Base-by-base conservation (phyloP, 257 asterid genomes). In the Solanum pinnatisectum region DNA sequence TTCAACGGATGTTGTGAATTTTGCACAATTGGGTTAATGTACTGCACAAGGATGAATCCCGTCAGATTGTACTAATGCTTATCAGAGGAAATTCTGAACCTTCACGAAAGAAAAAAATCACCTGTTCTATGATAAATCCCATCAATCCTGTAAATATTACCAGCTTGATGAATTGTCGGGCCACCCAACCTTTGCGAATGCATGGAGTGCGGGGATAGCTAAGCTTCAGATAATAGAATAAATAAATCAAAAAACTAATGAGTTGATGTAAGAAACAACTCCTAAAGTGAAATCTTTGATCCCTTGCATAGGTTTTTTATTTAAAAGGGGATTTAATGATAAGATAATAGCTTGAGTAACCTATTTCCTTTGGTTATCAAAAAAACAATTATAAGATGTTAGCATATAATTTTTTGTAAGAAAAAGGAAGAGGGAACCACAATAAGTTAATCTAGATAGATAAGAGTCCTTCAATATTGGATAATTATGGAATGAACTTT, bases 91-190 rank as follows among this genome's bases (percentile, higher is more conserved):
- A 81, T 81, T 35, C 85, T 18, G 68, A 25, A 81, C 70, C 85
- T 81, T 81, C 42, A 44, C 32, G 32, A 74, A 88, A 88, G 79
- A 85, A 73, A 87, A 11, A 87, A 78, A 85, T 89, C 74, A 97
- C 99, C 98, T 97, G 99, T 89, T 97, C 99, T 83, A 96, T 87
- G 2, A 97, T 97, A 90, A 97, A 97, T 91, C 98, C 98, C 99
- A 94, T 93, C 39, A 97, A 89, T 87, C 99, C 99, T 78, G 98
- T 92, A 92, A 97, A 97, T 90, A 95, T 94, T 33, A 95, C 91
- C 87, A 96, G 91, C 93, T 96, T 96, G 89, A 95, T 90, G 90
- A 96, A 92, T 88, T 95, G 99, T 8, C 98, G 97, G 36, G 90
- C 93, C 87, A 97, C 98, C 99, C 99, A 97, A 89, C 99, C 95